Conservation (phyloP, 805 yeast genomes). For the Barnettozyma sp. region DNA sequence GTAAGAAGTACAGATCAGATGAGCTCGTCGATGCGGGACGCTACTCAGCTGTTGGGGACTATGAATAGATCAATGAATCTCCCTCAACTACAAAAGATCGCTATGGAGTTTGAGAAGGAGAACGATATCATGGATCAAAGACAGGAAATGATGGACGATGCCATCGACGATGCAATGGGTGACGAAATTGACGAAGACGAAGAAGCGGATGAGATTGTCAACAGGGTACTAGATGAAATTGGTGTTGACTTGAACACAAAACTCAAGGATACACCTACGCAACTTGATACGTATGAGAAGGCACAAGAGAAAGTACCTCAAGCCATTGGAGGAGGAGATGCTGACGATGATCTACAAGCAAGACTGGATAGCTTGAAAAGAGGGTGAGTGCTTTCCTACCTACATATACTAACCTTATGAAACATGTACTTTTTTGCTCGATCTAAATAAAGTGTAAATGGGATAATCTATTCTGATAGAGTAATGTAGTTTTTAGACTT, state of each 20-base stretch:
- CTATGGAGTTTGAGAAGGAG: constrained; percentile 92
- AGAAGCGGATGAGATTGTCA: constrained; percentile 86
- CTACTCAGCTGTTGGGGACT: constrained; percentile 74
- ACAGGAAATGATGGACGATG: constrained; percentile 98
- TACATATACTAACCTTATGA: background rate
- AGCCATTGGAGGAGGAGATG: constrained; percentile 34
- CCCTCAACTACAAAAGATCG: constrained; percentile 80
- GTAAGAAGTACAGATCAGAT: constrained; percentile 92
- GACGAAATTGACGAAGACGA: constrained; percentile 83
- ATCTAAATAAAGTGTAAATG: too few relatives aligned
- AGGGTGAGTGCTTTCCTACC: constrained; percentile 12
- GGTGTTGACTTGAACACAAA: constrained; percentile 72
- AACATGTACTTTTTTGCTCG: background rate
- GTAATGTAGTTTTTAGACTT: constrained; percentile 36
- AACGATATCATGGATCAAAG: constrained; percentile 97
- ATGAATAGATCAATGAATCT: constrained; percentile 89
- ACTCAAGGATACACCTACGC: constrained; percentile 40
- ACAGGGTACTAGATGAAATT: constrained; percentile 89
- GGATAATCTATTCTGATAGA: constrained; percentile 4
- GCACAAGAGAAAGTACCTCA: constrained; percentile 43
- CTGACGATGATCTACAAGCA: constrained; percentile 84
- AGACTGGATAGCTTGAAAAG: constrained; percentile 77
- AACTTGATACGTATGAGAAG: constrained; percentile 14
- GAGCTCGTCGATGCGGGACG: constrained; percentile 92
- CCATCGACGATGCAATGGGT: constrained; percentile 94